Evolutionary conservation across 139 green algal genomes (phyloP).

Genomic region (Axilococcus clingmanii): DNA sequence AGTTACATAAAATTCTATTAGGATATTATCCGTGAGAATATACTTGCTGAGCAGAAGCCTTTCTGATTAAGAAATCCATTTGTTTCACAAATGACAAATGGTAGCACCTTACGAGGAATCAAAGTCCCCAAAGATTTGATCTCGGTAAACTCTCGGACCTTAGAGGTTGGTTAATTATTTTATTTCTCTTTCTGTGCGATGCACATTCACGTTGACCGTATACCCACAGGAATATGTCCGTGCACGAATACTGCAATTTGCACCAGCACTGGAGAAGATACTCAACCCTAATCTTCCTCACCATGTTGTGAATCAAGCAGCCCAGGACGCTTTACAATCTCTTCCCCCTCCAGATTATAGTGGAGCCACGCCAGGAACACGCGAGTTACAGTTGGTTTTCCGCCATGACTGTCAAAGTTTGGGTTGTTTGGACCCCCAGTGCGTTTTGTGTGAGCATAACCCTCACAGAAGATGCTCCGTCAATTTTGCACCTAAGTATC

Average conservation of each 20-base stretch:
- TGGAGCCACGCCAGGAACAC: slow-evolving; percentile 38
- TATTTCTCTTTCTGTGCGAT: no score
- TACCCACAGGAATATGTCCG: slow-evolving; percentile 66
- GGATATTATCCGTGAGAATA: no score
- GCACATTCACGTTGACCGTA: no score
- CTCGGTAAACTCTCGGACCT: no score
- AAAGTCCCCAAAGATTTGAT: no score
- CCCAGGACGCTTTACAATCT: slow-evolving; percentile 35
- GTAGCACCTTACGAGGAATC: no score
- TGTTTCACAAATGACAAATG: no score
- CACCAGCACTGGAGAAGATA: slow-evolving; percentile 23
- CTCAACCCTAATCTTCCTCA: slow-evolving; percentile 31
- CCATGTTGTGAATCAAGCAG: slow-evolving; percentile 37
- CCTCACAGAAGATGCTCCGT: slow-evolving; percentile 64
- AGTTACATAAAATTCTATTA: no score
- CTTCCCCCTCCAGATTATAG: slow-evolving; percentile 53
- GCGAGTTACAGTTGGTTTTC: slow-evolving; percentile 80
- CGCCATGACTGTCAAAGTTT: slow-evolving; percentile 77
- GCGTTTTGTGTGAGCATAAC: slow-evolving; percentile 81
- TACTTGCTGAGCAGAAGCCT: no score
- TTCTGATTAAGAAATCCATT: no score
- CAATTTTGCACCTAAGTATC: slow-evolving; percentile 68
- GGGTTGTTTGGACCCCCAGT: slow-evolving; percentile 75
- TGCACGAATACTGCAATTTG: slow-evolving; percentile 49
- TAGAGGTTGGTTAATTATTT: no score